Evolutionary conservation across 208 protist genomes (phyloP), one percentile per base, ranked within the genome.

Genomic region (Herpetomonas samuelpessoai): DNA sequence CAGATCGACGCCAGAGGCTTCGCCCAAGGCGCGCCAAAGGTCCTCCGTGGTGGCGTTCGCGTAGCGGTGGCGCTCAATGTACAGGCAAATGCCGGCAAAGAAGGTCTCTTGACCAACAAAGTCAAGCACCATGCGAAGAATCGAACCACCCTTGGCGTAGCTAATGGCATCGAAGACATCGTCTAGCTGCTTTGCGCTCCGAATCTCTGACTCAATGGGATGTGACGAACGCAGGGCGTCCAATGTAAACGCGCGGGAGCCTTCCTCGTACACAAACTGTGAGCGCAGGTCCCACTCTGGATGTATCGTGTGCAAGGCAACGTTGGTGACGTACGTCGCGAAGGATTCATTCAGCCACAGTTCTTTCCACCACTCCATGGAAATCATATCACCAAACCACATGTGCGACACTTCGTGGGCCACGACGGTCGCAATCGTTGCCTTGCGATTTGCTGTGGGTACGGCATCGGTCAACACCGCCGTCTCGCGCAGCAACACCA

Each of bases 311-410:
- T 91, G 58, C 35, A 88, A 56, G 18, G 72, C 77, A 63, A 72
- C 80, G 28, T 83, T 90, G 53, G 91, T 84, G 52, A 97, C 77
- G 55, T 81, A 97, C 7, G 82, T 96, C 6, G 95, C 96, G 65
- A 98, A 98, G 10, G 89, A 95, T 71, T 99, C 98, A 61, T 99
- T 99, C 6, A 99, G 84, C 97, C 97, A 99, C 46, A 99, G 76
- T 56, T 98, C 83, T 47, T 91, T 92, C 97, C 97, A 99, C 96
- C 95, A 99, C 56, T 86, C 71, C 88, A 98, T 97, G 19, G 97
- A 99, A 18, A 97, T 94, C n/a, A 98, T 69, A 78, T 99, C 98
- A 51, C 98, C 98, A 64, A 98, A 98, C 97, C 97, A 99, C 88
- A 98, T 93, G 64, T 99, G 97, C 9, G 89, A 93, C 24, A 98